These are phyloP conservation scores for Trichoderma breve DNA, from an alignment of 2,329 filamentous ascomycete genomes.

Conservation along the genomic window DNA sequence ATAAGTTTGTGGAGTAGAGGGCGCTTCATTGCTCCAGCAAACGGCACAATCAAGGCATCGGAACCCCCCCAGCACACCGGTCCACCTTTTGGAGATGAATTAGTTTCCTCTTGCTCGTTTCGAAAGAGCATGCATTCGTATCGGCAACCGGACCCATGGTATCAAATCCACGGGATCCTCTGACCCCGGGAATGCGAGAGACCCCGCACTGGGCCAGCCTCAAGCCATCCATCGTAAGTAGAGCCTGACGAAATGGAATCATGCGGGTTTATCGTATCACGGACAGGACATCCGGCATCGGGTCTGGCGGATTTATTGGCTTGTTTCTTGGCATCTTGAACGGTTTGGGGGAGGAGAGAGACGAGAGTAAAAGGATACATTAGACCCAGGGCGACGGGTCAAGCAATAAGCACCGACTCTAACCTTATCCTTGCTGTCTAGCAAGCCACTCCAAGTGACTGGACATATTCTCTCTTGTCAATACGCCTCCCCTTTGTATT, in stretches of 20 bases:
- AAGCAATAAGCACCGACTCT: not conserved
- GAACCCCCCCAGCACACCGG: not conserved
- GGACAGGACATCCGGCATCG: slow-evolving; percentile 9
- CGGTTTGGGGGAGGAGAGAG: not conserved
- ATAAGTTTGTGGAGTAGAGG: slow-evolving; percentile 4
- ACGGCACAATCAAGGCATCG: not conserved
- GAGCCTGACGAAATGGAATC: not conserved
- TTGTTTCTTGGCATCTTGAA: not conserved
- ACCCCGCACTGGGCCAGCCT: slow-evolving; percentile 12
- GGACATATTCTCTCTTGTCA: not conserved
- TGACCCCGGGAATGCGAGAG: not conserved
- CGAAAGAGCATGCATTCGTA: not conserved
- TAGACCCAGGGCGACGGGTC: not conserved
- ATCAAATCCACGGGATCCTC: not conserved
- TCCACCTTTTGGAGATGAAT: not conserved
- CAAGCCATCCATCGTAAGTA: not conserved
- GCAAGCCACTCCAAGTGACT: not conserved
- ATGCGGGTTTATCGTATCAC: slow-evolving; percentile 6
- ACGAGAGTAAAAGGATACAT: not conserved
- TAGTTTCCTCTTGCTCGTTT: not conserved
- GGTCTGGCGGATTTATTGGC: not conserved
- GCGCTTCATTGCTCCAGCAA: not conserved
- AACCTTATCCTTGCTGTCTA: not conserved
- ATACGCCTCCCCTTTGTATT: not conserved
- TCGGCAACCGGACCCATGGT: not conserved